Percentiles rank a stretch among this genome's conserved stretches.
Evolutionary conservation across 345 rosid species (phyloP).

Genomic region (Pistacia vera): DNA sequence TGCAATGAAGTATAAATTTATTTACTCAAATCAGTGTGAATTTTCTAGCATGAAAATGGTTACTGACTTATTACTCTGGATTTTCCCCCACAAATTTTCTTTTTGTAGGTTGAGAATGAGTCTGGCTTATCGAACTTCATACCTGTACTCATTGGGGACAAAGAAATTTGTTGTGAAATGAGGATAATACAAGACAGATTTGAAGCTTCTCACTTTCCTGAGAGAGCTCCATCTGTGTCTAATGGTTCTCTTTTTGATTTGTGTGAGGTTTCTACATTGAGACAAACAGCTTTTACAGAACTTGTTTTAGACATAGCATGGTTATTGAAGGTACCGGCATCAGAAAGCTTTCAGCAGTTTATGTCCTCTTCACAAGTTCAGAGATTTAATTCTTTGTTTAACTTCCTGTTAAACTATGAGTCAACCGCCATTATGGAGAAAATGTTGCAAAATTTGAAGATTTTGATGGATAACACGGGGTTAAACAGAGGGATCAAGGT

Average conservation of each 20-base stretch:
- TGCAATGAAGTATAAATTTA: neutral
- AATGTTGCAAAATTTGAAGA: slow-evolving; percentile 53
- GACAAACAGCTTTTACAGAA: slow-evolving; percentile 60
- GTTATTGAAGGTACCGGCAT: slow-evolving; percentile 68
- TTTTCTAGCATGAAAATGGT: neutral
- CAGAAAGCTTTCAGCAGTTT: slow-evolving; percentile 45
- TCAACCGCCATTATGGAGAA: slow-evolving; percentile 58
- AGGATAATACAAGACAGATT: slow-evolving; percentile 59
- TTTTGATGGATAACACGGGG: slow-evolving; percentile 38
- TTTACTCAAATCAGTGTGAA: neutral
- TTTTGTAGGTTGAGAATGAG: slow-evolving; percentile 81
- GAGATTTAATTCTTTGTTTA: slow-evolving; percentile 59
- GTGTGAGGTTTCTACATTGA: slow-evolving; percentile 44
- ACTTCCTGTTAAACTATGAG: slow-evolving; percentile 55
- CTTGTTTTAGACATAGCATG: slow-evolving; percentile 82
- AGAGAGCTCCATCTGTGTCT: slow-evolving; percentile 32
- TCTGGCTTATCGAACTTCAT: slow-evolving; percentile 90
- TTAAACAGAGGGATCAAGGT: slow-evolving; percentile 30
- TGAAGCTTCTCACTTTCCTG: slow-evolving; percentile 41
- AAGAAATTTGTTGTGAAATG: slow-evolving; percentile 79
- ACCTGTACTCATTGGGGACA: slow-evolving; percentile 75
- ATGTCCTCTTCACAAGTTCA: slow-evolving; percentile 61
- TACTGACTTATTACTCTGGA: neutral
- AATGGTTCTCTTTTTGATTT: slow-evolving; percentile 29
- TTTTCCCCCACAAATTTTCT: neutral